Percentiles rank a stretch among this genome's conserved stretches.
Conservation (phyloP, 495 filamentous ascomycete genomes). For the Margaritispora aquatica region DNA sequence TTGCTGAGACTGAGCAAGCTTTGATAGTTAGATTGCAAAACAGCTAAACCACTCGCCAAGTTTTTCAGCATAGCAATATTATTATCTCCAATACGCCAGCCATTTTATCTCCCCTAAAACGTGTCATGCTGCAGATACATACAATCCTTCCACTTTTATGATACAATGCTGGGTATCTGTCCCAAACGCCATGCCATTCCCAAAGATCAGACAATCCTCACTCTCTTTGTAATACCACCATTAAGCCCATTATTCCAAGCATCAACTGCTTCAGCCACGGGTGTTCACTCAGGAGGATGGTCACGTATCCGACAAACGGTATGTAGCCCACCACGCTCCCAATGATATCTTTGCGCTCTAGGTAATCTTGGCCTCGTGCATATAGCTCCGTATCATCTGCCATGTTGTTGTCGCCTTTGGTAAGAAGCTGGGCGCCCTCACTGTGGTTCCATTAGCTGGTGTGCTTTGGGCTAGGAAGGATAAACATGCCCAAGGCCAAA, state of each 20-base stretch:
- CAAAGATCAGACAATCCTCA: slow-evolving; percentile 31
- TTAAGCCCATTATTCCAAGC: slow-evolving; percentile 88
- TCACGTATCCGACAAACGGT: slow-evolving; percentile 94
- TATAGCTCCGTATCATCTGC: slow-evolving; percentile 95
- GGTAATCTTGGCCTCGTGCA: slow-evolving; percentile 74
- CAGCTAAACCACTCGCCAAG: too few species aligned
- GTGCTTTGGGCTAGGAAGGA: not conserved
- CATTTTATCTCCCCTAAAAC: not conserved
- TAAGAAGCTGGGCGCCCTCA: slow-evolving; percentile 59
- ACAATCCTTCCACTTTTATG: slow-evolving; percentile 1
- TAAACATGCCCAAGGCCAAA: slow-evolving; percentile 52
- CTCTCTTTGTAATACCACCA: slow-evolving; percentile 91
- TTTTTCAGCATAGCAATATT: too few species aligned
- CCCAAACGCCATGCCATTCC: slow-evolving; percentile 17
- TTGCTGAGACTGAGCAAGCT: too few species aligned
- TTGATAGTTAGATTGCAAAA: too few species aligned
- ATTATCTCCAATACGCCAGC: too few species aligned
- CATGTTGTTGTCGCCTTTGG: slow-evolving; percentile 97
- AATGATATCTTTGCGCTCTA: slow-evolving; percentile 84
- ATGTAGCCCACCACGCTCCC: slow-evolving; percentile 93
- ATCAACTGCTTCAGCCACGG: slow-evolving; percentile 96
- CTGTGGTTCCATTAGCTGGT: slow-evolving; percentile 17
- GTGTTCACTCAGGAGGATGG: slow-evolving; percentile 92
- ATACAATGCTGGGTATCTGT: slow-evolving; percentile 20
- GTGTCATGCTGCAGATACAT: not conserved